A percentile compares a stretch with the other conserved stretches of the same genome.
Evolutionary conservation across 1,139 yeast species (phyloP).

Genomic region (Taphrina confusa): DNA sequence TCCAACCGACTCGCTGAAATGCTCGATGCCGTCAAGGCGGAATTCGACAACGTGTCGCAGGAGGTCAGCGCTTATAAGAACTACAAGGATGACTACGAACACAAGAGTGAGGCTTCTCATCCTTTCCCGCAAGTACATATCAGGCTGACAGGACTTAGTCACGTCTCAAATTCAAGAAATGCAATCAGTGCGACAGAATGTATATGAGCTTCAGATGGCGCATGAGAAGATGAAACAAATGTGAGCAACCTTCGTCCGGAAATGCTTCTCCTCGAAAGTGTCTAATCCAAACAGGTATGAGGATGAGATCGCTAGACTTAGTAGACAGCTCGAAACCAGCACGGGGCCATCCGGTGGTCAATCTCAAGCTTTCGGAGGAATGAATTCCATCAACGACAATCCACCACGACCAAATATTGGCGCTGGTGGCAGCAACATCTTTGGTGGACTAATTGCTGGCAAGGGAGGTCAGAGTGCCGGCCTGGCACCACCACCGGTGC

Average conservation of each 20-base stretch:
- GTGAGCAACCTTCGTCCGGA: constrained; percentile 32
- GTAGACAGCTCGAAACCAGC: constrained; percentile 73
- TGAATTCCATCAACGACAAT: constrained; percentile 42
- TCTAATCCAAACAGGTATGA: constrained; percentile 56
- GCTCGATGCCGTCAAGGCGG: constrained; percentile 87
- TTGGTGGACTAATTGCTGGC: constrained; percentile 47
- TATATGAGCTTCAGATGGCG: constrained; percentile 88
- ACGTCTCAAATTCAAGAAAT: constrained; percentile 91
- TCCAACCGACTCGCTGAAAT: constrained; percentile 67
- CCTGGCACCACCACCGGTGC: constrained; percentile 32
- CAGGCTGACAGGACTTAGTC: constrained; percentile 45
- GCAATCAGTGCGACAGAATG: constrained; percentile 92
- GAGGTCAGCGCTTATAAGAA: constrained; percentile 86
- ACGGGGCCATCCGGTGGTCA: constrained; percentile 41
- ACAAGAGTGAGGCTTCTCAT: constrained; percentile 53
- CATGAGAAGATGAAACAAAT: constrained; percentile 95
- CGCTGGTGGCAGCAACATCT: constrained; percentile 45
- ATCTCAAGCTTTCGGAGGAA: constrained; percentile 21
- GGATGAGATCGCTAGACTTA: constrained; percentile 82
- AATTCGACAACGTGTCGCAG: constrained; percentile 79
- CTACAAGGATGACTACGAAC: constrained; percentile 91
- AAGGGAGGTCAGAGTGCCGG: constrained; percentile 44
- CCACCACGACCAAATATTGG: constrained; percentile 45
- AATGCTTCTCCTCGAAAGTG: background rate
- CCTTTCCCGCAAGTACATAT: too few species aligned